Conservation (phyloP, 768 basidiomycete species). For the Leccinum sublutescens region DNA sequence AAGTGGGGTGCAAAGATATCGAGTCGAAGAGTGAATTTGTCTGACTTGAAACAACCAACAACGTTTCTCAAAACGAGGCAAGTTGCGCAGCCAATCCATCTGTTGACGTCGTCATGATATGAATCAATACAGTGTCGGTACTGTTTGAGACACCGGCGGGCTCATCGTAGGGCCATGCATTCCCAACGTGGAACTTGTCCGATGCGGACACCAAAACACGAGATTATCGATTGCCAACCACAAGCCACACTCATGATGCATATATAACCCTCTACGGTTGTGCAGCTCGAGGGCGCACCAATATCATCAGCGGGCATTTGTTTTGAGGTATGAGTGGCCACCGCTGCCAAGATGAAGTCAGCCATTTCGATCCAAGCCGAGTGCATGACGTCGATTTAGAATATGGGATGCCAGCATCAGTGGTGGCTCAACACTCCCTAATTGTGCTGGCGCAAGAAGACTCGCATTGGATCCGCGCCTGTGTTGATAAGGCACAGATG, state of each 20-base stretch:
- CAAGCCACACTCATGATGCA: not conserved
- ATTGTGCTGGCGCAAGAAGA: not conserved
- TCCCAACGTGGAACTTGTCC: not conserved
- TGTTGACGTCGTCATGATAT: not conserved
- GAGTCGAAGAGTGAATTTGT: not conserved
- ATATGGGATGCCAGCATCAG: not conserved
- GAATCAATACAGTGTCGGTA: not conserved
- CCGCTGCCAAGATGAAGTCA: not conserved
- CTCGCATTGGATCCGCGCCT: not conserved
- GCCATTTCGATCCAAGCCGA: not conserved
- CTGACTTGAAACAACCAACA: not conserved
- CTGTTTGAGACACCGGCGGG: not conserved
- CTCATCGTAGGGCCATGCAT: not conserved
- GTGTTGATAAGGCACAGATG: not conserved
- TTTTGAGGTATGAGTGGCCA: not conserved
- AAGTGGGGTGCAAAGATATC: not conserved
- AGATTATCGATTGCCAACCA: constrained; percentile 2
- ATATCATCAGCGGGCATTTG: constrained; percentile 4
- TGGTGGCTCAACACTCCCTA: not conserved
- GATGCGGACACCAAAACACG: not conserved
- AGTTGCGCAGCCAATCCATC: not conserved
- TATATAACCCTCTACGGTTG: not conserved
- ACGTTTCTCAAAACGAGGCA: not conserved
- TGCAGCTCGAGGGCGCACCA: not conserved
- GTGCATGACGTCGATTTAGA: not conserved